phyloP scores from a whole-genome alignment of 495 filamentous ascomycete species.

The Talaromyces liani region DNA sequence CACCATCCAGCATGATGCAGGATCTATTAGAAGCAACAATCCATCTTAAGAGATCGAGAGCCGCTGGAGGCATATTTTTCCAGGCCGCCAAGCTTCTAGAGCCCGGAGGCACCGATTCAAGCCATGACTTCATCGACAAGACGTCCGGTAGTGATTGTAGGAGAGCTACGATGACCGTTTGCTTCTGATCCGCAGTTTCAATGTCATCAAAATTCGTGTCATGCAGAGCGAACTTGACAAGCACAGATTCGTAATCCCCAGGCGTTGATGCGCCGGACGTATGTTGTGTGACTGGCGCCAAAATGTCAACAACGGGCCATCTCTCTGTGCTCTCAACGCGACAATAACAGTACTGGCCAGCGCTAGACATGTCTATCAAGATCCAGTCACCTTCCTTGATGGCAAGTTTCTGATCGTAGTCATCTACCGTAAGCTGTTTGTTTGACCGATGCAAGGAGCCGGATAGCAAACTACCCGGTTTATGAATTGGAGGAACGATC shows the following conservation, averaged over 20 bases:
- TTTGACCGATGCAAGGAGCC: constrained; percentile 21
- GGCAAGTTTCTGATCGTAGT: constrained; percentile 17
- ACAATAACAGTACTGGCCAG: constrained; percentile 15
- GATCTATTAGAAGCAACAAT: constrained; percentile 88
- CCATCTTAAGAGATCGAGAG: constrained; percentile 70
- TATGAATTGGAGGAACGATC: constrained; percentile 45
- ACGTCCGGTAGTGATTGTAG: constrained; percentile 65
- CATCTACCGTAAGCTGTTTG: constrained; percentile 29
- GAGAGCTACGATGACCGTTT: constrained; percentile 45
- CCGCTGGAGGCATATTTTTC: constrained; percentile 58
- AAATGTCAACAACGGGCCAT: constrained; percentile 12
- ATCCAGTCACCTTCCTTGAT: constrained; percentile 56
- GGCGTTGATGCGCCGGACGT: not conserved
- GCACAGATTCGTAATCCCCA: not conserved
- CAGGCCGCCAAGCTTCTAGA: constrained; percentile 47
- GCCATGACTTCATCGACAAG: constrained; percentile 51
- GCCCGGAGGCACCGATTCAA: constrained; percentile 31
- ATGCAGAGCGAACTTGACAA: constrained; percentile 36
- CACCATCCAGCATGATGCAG: constrained; percentile 68
- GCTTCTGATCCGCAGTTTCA: constrained; percentile 33
- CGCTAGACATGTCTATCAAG: constrained; percentile 16
- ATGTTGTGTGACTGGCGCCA: constrained; percentile 9
- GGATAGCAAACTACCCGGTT: not conserved
- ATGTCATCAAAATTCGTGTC: constrained; percentile 51
- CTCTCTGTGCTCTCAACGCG: constrained; percentile 12